phyloP scores from a whole-genome alignment of 331 rosid genomes.

The Pyrus hybrid region DNA sequence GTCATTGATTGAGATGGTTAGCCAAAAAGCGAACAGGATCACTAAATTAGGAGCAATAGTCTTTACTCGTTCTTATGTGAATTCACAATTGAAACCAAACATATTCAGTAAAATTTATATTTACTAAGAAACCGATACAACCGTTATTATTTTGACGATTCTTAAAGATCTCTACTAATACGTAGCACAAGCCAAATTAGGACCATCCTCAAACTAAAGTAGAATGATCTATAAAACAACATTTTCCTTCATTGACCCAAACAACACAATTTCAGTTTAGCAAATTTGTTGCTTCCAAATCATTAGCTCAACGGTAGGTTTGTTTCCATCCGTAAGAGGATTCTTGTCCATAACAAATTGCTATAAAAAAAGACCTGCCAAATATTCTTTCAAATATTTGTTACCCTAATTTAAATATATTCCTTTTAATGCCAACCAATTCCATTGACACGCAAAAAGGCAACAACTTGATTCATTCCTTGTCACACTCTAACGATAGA shows the following conservation, averaged over 20 bases:
- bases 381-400: neutral
- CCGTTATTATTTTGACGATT: too few species aligned
- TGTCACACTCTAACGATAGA: too few species aligned
- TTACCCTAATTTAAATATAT: neutral
- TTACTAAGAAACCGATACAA: too few species aligned
- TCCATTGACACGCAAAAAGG: neutral
- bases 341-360: neutral
- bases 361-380: neutral
- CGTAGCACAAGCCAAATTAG: too few species aligned
- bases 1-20: neutral
- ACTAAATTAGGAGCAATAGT: too few species aligned
- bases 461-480: neutral
- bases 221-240: neutral
- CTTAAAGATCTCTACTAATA: too few species aligned
- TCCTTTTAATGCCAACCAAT: neutral
- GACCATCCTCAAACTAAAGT: neutral
- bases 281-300: neutral
- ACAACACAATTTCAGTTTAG: neutral
- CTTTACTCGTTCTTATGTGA: rapidly evolving
- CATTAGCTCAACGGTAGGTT: neutral
- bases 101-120: too few species aligned
- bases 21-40: rapidly evolving
- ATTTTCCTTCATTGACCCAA: neutral
- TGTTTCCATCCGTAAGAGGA: neutral
- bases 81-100: neutral